Base-by-base conservation (phyloP, 495 filamentous ascomycete genomes). In the Gamarada debralockiae region DNA sequence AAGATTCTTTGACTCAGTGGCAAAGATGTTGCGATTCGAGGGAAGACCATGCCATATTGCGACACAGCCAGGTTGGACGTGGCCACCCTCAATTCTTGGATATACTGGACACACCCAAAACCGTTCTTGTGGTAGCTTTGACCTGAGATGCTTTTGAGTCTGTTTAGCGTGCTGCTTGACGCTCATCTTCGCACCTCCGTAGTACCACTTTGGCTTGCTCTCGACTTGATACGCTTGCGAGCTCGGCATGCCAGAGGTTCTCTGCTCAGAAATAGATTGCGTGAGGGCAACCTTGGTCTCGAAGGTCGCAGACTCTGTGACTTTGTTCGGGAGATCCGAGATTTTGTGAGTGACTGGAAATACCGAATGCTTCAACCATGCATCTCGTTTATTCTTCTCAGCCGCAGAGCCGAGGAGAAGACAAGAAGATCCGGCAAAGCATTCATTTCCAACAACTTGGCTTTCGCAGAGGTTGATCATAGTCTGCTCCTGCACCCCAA, bases 401-500 rank as follows among this genome's bases (percentile, higher is more conserved):
- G 38, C 50, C 1, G 38, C 23, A 14, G 50, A 22, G 3, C 50
- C 50, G 4, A 52, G 50, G 4, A 52, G 34, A 22, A 52, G 50
- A 36, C 50, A 52, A 18, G 50, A 52, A 14, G 50, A 34, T 3
- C 50, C 50, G 31, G 50, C 50, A 21, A 52, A 52, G 39, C 38
- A 34, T 52, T 52, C 50, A 9, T 34, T 34, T 10, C 12, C 38
- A 34, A 52, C 22, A 22, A 44, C n/a, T 22, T 31, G 12, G 27
- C 50, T 52, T 23, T 52, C 50, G 15, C 50, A 52, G 23, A 52
- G 50, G 20, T 52, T 36, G 50, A 52, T 15, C 9, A 52, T 44
- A 12, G 50, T 52, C 20, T 52, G 38, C 29, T 44, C 51, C 22
- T 38, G n/a, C 23, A 47, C 21, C 4, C 51, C 51, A 47, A 53